phyloP scores from a whole-genome alignment of 345 rosid species.

The Eucalyptus sp. region DNA sequence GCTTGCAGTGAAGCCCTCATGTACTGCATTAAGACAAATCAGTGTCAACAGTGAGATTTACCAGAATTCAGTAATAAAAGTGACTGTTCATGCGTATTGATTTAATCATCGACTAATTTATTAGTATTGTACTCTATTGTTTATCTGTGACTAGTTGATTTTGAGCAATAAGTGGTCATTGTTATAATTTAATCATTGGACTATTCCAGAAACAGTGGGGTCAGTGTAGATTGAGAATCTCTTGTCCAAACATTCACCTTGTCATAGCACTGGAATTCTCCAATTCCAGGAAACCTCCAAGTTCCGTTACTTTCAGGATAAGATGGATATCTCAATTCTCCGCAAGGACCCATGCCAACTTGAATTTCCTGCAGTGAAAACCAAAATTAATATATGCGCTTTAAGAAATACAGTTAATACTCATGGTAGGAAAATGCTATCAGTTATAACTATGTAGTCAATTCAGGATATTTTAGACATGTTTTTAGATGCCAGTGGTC shows the following conservation, averaged over 20 bases:
- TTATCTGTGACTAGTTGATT: background rate
- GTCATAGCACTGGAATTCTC: constrained; percentile 98
- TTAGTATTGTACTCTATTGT: background rate
- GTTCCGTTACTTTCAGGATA: constrained; percentile 95
- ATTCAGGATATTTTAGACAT: background rate
- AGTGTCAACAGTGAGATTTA: background rate
- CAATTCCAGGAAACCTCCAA: constrained; percentile 92
- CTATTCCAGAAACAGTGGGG: background rate
- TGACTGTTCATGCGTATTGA: background rate
- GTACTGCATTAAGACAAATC: constrained; percentile 36
- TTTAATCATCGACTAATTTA: background rate
- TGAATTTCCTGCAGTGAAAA: constrained; percentile 68
- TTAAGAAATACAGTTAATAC: background rate
- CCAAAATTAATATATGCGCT: background rate
- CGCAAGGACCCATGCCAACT: constrained; percentile 98
- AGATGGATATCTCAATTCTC: constrained; percentile 86
- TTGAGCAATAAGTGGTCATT: background rate
- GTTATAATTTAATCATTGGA: background rate
- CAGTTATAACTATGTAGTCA: background rate
- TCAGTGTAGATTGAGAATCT: background rate
- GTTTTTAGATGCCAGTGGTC: background rate
- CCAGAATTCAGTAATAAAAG: background rate
- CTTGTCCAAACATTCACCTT: constrained; percentile 35
- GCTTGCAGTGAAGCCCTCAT: constrained; percentile 85
- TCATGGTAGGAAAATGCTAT: background rate